Conservation (phyloP, 352 stramenopile species). For the Phytophthora sp. region DNA sequence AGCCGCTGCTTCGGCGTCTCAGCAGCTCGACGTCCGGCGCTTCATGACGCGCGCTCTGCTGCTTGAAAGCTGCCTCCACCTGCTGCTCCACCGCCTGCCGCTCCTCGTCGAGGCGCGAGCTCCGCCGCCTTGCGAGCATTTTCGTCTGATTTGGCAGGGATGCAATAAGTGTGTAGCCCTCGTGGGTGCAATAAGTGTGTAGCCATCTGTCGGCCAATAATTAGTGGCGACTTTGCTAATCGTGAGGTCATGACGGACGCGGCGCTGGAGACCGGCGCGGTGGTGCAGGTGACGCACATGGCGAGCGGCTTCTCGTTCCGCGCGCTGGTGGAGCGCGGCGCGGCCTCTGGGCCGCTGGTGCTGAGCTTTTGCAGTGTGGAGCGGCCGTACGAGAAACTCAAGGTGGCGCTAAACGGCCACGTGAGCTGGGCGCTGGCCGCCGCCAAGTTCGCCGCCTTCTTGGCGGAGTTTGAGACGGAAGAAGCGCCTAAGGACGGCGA, state of each 20-base stretch:
- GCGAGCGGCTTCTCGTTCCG: slow-evolving; percentile 46
- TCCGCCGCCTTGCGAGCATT: slow-evolving; percentile 38
- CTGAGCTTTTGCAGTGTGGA: slow-evolving; percentile 69
- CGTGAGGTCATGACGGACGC: background rate
- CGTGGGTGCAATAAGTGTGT: slow-evolving; percentile 6
- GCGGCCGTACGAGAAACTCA: slow-evolving; percentile 79
- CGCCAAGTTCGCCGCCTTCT: slow-evolving; percentile 75
- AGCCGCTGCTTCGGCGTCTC: slow-evolving; percentile 40
- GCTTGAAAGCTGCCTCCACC: slow-evolving; percentile 43
- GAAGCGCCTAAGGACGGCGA: slow-evolving; percentile 2
- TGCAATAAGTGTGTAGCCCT: background rate
- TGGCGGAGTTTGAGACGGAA: slow-evolving; percentile 48
- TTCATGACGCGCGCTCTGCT: slow-evolving; percentile 5
- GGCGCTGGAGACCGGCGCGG: slow-evolving; percentile 54
- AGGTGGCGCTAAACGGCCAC: slow-evolving; percentile 70
- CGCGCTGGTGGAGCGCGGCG: slow-evolving; percentile 54
- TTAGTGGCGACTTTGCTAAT: no score
- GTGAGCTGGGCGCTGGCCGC: slow-evolving; percentile 65
- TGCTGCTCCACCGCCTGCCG: slow-evolving; percentile 56
- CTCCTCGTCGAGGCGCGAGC: slow-evolving; percentile 52
- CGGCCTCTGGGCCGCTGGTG: slow-evolving; percentile 24
- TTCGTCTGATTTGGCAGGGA: slow-evolving; percentile 31
- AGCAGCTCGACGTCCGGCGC: slow-evolving; percentile 3
- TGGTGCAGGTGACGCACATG: slow-evolving; percentile 65
- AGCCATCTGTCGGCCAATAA: slow-evolving; percentile 19